phyloP scores from a whole-genome alignment of 495 filamentous ascomycete genomes.

The Penicillium dipodomyicola region DNA sequence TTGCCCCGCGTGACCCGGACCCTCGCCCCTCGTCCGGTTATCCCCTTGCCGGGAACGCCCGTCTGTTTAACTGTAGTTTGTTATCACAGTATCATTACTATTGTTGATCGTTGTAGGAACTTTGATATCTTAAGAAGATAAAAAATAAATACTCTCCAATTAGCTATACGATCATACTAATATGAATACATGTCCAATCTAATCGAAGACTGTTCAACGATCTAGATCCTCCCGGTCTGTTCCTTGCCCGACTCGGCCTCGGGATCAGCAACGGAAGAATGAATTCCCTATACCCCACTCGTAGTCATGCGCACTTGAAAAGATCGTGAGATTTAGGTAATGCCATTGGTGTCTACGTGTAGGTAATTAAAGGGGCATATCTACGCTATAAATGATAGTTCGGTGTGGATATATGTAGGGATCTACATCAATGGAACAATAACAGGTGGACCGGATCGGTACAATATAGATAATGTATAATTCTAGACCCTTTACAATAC shows the following conservation, averaged over 20 bases:
- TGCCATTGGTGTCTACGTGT: background rate
- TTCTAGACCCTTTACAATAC: constrained; percentile 10
- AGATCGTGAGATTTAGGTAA: constrained; percentile 8
- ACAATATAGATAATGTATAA: constrained; percentile 8
- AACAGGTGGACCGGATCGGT: constrained; percentile 3
- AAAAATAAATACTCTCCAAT: background rate
- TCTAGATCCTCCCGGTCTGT: constrained; percentile 8
- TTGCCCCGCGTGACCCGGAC: constrained; percentile 13
- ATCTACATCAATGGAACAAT: constrained; percentile 4
- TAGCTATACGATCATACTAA: background rate
- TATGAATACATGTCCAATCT: background rate
- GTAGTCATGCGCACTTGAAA: constrained; percentile 14
- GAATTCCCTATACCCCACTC: constrained; percentile 11
- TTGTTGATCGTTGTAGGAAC: background rate
- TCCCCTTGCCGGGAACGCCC: constrained; percentile 5
- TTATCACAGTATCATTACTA: background rate
- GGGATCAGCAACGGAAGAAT: constrained; percentile 14
- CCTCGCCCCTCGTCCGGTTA: constrained; percentile 8
- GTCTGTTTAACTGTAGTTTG: background rate
- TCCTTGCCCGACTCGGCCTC: constrained; percentile 9
- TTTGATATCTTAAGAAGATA: background rate
- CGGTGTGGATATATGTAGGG: background rate
- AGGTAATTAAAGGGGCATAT: background rate
- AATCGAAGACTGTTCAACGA: background rate
- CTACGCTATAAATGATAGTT: constrained; percentile 2